These are phyloP conservation scores for Grigorovia humatica DNA, from an alignment of 805 yeast species.

Conservation along the genomic window DNA sequence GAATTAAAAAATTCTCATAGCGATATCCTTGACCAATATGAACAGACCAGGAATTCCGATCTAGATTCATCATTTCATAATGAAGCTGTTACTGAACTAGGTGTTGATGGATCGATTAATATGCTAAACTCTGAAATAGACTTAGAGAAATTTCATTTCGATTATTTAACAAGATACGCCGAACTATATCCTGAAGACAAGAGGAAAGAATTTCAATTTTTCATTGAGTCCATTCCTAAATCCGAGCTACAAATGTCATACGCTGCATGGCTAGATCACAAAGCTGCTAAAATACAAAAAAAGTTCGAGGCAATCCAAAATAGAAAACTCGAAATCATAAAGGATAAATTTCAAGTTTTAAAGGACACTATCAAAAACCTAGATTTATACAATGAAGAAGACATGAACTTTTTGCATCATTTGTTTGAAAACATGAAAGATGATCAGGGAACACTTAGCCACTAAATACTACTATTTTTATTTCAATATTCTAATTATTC, in stretches of 20 bases:
- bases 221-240: conserved; percentile 59
- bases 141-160: conserved; percentile 17
- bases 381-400: conserved; percentile 10
- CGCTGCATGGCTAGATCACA: conserved; percentile 54
- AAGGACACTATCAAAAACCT: conserved; percentile 6
- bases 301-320: conserved; percentile 40
- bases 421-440: not conserved
- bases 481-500: no score
- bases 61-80: not conserved
- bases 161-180: conserved; percentile 19
- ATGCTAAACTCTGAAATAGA: not conserved
- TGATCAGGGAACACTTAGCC: not conserved
- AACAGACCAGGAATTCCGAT: not conserved
- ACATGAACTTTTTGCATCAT: not conserved
- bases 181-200: conserved; percentile 37
- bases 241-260: conserved; percentile 60
- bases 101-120: not conserved
- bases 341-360: conserved; percentile 14
- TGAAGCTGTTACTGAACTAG: not conserved
- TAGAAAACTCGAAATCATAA: conserved; percentile 38
- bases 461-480: no score
- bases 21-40: no score
- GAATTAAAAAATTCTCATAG: no score
- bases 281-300: conserved; percentile 38
- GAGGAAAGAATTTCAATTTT: conserved; percentile 55